Base-by-base conservation (phyloP, 768 basidiomycete species). In the Phanerodontia chrysosporium region DNA sequence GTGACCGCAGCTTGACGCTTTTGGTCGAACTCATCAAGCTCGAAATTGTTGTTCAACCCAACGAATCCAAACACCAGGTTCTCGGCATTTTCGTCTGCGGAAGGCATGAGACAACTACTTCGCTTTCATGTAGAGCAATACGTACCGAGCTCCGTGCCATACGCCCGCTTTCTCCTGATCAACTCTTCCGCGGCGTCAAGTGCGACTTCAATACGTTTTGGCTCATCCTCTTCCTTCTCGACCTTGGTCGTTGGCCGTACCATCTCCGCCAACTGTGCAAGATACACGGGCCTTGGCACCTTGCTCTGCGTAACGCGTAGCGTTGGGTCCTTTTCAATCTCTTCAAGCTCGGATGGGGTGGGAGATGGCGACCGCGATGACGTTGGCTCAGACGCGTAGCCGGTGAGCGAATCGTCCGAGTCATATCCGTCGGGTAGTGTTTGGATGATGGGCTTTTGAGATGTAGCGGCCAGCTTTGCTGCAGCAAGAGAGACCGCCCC, bases 61-160 rank as follows among this genome's bases (percentile, higher is more conserved):
- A 94, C 70, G 5, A 95, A 76, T 1, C 83, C 84, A 58, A 90
- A 83, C 0, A 83, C 82, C 7, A 98, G 79, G 66, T 94, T 86
- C 48, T 89, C 86, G 0, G 94, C 88, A 67, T 96, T 96, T 72
- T 99, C 96, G 59, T 86, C 96, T 98, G 63, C 28, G 45, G 2
- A n/a, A 48, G 58, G 53, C 24, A 27, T 18, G 28, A 18, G 18
- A 49, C n/a, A 2, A 2, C 18, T 21, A 13, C 39, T 28, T 35
- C 8, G n/a, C 3, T 21, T 22, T 8, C 13, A 29, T 21, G 14
- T 4, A 29, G 24, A 27, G 2, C 22, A 51, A 1, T 30, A 76
- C 85, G 57, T 64, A 95, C 96, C 86, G 16, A 99, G 79, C 69
- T 99, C 97, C 0, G 84, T 85, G 14, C 97, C 97, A 72, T 87